phyloP scores from a whole-genome alignment of 2,329 filamentous ascomycete genomes.

The Arthrobotrys sphaeroides region DNA sequence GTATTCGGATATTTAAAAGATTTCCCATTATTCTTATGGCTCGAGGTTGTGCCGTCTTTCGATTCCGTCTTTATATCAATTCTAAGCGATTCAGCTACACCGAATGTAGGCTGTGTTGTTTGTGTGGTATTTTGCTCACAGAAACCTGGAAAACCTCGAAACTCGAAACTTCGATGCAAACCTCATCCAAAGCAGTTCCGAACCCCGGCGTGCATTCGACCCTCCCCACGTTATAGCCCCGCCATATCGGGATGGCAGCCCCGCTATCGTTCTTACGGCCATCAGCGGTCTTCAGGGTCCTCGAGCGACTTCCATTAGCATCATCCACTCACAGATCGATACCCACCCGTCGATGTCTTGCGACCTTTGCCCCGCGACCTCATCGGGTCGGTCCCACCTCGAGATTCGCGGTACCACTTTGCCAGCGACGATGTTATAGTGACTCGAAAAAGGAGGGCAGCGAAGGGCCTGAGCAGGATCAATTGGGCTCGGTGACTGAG shows the following conservation, averaged over 20 bases:
- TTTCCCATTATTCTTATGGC: no score
- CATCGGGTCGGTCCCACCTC: conserved; percentile 24
- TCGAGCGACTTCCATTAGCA: conserved; percentile 27
- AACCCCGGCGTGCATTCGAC: neutral
- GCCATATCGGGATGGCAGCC: conserved; percentile 24
- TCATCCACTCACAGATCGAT: conserved; percentile 7
- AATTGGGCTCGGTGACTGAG: conserved; percentile 35
- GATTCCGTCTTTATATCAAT: no score
- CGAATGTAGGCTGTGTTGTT: neutral
- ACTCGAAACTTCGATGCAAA: neutral
- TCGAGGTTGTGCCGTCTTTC: no score
- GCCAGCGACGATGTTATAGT: conserved; percentile 30
- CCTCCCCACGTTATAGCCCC: neutral
- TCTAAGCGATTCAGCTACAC: no score
- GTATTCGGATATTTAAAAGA: no score
- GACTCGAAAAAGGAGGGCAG: conserved; percentile 9
- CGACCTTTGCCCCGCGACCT: conserved; percentile 34
- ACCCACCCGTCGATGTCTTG: conserved; percentile 22
- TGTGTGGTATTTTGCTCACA: neutral
- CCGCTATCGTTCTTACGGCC: conserved; percentile 39
- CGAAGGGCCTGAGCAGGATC: conserved; percentile 11
- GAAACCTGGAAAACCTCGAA: neutral
- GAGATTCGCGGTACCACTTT: conserved; percentile 2
- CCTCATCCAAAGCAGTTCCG: no score
- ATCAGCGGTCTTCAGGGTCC: conserved; percentile 15